Evolutionary conservation across 805 yeast genomes (phyloP).

Genomic region (Schizosaccharomyces cryophilus): DNA sequence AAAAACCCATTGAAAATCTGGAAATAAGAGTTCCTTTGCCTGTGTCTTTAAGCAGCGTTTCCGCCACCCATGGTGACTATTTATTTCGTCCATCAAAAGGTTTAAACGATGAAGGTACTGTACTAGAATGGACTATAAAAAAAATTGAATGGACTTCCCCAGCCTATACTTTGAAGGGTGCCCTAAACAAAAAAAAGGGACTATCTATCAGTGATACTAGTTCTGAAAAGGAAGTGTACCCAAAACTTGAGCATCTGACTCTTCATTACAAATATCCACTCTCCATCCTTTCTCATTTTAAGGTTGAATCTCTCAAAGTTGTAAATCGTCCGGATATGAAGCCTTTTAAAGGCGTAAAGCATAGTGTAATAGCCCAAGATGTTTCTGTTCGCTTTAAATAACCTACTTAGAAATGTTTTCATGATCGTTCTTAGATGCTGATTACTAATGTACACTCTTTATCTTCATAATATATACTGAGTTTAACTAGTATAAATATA

Average conservation of each 20-base stretch:
- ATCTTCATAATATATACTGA: too few species aligned
- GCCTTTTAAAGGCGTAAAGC: constrained; percentile 83
- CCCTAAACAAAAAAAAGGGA: not conserved
- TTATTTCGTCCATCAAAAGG: not conserved
- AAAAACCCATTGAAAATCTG: not conserved
- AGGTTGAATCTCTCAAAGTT: constrained; percentile 39
- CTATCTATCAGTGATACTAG: not conserved
- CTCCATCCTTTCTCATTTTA: constrained; percentile 22
- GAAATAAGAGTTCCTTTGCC: not conserved
- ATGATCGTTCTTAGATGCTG: too few species aligned
- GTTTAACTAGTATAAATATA: too few species aligned
- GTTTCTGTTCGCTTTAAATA: constrained; percentile 21
- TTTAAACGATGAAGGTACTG: not conserved
- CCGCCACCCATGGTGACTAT: not conserved
- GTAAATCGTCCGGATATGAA: constrained; percentile 32
- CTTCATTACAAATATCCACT: not conserved
- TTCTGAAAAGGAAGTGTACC: not conserved
- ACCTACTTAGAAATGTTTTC: not conserved
- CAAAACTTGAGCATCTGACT: not conserved
- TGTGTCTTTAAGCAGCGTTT: not conserved
- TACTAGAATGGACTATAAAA: not conserved
- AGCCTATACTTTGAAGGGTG: not conserved
- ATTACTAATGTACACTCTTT: too few species aligned
- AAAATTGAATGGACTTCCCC: not conserved
- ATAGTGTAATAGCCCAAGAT: constrained; percentile 40